phyloP scores from a whole-genome alignment of 192 early-diverging fungal species.

The Coemansia erecta region DNA sequence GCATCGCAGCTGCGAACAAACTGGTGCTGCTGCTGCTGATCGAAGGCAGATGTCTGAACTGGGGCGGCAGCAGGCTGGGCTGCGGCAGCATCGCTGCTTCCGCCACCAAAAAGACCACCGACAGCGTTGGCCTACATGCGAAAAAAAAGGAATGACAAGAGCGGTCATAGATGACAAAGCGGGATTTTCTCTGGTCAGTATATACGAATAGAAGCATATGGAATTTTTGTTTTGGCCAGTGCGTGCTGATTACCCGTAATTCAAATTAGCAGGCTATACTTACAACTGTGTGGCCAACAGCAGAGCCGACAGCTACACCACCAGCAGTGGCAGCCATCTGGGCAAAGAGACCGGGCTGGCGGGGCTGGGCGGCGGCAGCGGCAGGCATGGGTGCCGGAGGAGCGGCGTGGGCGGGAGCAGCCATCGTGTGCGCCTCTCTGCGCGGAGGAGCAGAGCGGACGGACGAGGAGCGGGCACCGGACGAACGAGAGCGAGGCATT shows the following conservation, averaged over 20 bases:
- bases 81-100: slow-evolving; percentile 30
- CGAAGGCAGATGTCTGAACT: slow-evolving; percentile 1
- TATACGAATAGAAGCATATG: background rate
- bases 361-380: slow-evolving; percentile 49
- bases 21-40: slow-evolving; percentile 45
- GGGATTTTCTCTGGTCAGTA: background rate
- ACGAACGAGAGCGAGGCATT: slow-evolving; percentile 45
- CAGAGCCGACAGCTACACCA: slow-evolving; percentile 89
- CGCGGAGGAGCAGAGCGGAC: slow-evolving; percentile 13
- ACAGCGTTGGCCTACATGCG: slow-evolving; percentile 33
- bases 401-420: slow-evolving; percentile 52
- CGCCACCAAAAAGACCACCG: slow-evolving; percentile 50
- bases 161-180: too few relatives aligned
- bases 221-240: background rate
- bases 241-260: background rate
- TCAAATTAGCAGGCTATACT: slow-evolving; percentile 8
- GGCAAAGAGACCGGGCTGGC: slow-evolving; percentile 66
- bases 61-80: slow-evolving; percentile 14
- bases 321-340: slow-evolving; percentile 94
- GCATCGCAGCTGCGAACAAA: slow-evolving; percentile 55
- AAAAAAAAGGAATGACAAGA: background rate
- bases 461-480: slow-evolving; percentile 10
- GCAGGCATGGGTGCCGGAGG: slow-evolving; percentile 52
- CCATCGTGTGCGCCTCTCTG: slow-evolving; percentile 47
- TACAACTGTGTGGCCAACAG: slow-evolving; percentile 65